phyloP scores from a whole-genome alignment of 2,329 filamentous ascomycete species.

The Xylariomycetidae sp. region DNA sequence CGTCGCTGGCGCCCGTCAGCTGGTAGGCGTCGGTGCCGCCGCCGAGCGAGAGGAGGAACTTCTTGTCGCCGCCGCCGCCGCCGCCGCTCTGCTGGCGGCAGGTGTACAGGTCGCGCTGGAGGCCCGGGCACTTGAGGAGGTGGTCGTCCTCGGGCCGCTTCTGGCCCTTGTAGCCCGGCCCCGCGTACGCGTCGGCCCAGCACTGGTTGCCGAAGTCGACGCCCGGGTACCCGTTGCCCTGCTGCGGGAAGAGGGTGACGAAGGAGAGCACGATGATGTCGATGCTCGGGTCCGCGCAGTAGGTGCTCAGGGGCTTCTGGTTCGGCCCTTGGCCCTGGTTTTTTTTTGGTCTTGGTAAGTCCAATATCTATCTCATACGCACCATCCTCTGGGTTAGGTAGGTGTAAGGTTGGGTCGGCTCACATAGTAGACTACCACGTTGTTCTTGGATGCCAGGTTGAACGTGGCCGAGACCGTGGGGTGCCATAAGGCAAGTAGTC shows the following conservation, averaged over 20 bases:
- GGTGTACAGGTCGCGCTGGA: conserved; percentile 32
- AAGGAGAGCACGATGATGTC: conserved; percentile 41
- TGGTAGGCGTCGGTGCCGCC: conserved; percentile 32
- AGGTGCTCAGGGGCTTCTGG: conserved; percentile 31
- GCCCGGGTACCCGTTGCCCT: conserved; percentile 37
- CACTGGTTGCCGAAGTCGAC: conserved; percentile 40
- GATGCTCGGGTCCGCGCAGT: conserved; percentile 33
- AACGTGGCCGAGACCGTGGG: no score
- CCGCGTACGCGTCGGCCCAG: conserved; percentile 24
- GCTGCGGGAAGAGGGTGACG: conserved; percentile 35
- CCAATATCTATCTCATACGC: no score
- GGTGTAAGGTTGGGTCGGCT: conserved; percentile 1
- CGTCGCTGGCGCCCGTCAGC: conserved; percentile 30
- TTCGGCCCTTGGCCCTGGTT: conserved; percentile 38
- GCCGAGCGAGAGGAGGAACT: conserved; percentile 36
- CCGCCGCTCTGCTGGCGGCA: conserved; percentile 32
- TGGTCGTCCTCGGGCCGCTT: conserved; percentile 26
- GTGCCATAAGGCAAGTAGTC: no score
- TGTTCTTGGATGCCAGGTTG: conserved; percentile 28
- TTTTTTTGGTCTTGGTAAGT: not conserved
- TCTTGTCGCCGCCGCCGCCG: no score
- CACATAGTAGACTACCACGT: conserved; percentile 40
- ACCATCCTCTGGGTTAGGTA: no score
- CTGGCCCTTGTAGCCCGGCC: conserved; percentile 28
- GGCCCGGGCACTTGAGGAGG: conserved; percentile 29